Conservation (phyloP, 495 filamentous ascomycete species). For the Lepraria neglecta region DNA sequence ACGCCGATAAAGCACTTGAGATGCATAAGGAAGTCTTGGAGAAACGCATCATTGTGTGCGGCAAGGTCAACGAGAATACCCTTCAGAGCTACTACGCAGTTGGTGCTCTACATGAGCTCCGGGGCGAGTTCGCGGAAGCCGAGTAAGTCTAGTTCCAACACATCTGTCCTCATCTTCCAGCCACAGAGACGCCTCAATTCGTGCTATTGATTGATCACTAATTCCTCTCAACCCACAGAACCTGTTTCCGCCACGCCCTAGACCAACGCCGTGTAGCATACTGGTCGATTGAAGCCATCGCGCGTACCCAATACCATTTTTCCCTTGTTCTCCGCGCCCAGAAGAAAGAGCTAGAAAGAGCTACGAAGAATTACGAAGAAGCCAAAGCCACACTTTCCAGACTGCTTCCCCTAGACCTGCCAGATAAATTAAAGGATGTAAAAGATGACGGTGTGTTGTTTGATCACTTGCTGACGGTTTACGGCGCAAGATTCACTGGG, state of each 20-base stretch:
- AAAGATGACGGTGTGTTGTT: constrained; percentile 5
- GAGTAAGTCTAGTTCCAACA: background rate
- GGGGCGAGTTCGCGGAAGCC: constrained; percentile 11
- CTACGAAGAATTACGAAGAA: constrained; percentile 9
- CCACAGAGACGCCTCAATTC: too few species aligned
- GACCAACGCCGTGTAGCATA: constrained; percentile 22
- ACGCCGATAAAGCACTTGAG: constrained; percentile 17
- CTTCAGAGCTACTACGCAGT: constrained; percentile 33
- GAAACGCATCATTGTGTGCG: constrained; percentile 19
- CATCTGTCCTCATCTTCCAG: too few species aligned
- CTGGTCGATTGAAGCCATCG: background rate
- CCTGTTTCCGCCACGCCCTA: constrained; percentile 14
- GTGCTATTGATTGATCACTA: too few species aligned
- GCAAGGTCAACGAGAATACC: constrained; percentile 22
- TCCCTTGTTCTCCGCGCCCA: background rate
- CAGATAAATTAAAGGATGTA: constrained; percentile 3
- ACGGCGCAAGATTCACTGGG: constrained; percentile 12
- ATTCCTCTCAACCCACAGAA: constrained; percentile 8
- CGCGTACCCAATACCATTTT: constrained; percentile 13
- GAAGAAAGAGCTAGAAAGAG: constrained; percentile 7
- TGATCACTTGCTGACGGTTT: constrained; percentile 14
- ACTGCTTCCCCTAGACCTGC: background rate
- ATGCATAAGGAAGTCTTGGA: constrained; percentile 25
- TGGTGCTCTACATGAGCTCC: constrained; percentile 22
- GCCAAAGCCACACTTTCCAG: background rate